Evolutionary conservation across 164 flowering plant species (phyloP), one percentile per base, ranked within the genome.

Genomic region (Aristolochia fimbriata): DNA sequence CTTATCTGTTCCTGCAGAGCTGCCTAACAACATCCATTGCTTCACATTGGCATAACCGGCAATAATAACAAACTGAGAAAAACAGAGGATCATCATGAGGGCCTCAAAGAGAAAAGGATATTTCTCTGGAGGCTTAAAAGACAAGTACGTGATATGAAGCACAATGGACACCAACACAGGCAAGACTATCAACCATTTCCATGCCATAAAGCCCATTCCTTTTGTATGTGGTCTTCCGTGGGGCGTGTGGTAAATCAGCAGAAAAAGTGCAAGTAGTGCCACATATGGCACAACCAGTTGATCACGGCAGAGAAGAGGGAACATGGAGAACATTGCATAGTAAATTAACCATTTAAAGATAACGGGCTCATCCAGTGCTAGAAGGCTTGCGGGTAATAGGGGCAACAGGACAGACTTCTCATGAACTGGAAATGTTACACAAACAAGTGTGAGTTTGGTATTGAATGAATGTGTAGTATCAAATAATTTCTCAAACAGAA

Each of bases 371-470:
- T 87, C 96, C 47, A 75, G 45, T 37, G 94, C 97, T 68, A 93
- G 62, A 58, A 90, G 77, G 65, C 82, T 90, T 61, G 89, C 95
- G 14, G 99, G 87, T 70, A 93, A 74, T 65, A 93, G 85, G 6
- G 99, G 99, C 74, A 93, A 78, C 60, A 88, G 71, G 65, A 93
- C 83, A 6, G 96, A 88, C 77, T 90, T 93, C 80, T 93, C 99
- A 20, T 93, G 99, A 20, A 90, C 98, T 93, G 96, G 58, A 71
- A 65, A 52, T 31, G 53, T 60, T 45, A 54, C 53, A 62, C 25
- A 19, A 16, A 11, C 45, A 41, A 22, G 19, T 1, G 51, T 22
- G 14, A 9, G 15, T 13, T 37, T 7, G 10, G 43, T 37, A 37
- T 10, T 0, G 43, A 27, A 27, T 37, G 43, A 7, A 7, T 37